Evolutionary conservation across 2,329 filamentous ascomycete species (phyloP), one percentile per base, ranked within the genome.

Genomic region (Beauveria asiatica): DNA sequence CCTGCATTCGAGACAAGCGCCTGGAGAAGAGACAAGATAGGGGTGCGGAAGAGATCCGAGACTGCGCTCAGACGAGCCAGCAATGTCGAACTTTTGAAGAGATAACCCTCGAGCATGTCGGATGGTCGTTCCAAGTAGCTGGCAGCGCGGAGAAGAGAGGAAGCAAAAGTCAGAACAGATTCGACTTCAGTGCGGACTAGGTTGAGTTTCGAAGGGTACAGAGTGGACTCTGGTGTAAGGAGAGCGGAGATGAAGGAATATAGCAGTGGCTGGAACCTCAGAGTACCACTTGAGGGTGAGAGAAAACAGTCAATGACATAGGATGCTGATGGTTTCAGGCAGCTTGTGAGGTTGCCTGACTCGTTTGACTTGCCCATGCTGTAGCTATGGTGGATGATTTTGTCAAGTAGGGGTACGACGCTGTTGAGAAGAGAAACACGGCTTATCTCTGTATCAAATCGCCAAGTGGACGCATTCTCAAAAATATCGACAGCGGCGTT

Each of bases 391-490:
- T 81, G 77, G 23, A 97, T 75, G 33, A 96, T 79, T 50, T 83
- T 86, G 64, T 88, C 81, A 68, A 97, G 86, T 16, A 87, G 82
- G 5, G 80, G 80, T 27, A 90, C 81, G 27, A 96, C 83, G 46
- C 80, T 80, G 19, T 81, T 80, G 61, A 90, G 83, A 53, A 97
- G 81, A 60, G 85, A 78, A 55, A 85, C 83, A 48, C 87, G 85
- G 65, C 92, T 87, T 27, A 85, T 77, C 11, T 84, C 80, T 1
- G 82, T 80, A 7, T 83, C 79, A 70, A 95, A 97, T 65, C 87
- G 87, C 94, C 93, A 99, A 5, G 86, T 91, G 33, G 85, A 83
- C 42, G 88, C 89, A 71, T 88, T 94, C 74, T 96, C 92, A 65
- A 95, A 88, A 7, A 95, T 83, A 68, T 96, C 92, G 25, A 95